Base-by-base conservation (phyloP, 805 yeast genomes). In the Candida quercuum region DNA sequence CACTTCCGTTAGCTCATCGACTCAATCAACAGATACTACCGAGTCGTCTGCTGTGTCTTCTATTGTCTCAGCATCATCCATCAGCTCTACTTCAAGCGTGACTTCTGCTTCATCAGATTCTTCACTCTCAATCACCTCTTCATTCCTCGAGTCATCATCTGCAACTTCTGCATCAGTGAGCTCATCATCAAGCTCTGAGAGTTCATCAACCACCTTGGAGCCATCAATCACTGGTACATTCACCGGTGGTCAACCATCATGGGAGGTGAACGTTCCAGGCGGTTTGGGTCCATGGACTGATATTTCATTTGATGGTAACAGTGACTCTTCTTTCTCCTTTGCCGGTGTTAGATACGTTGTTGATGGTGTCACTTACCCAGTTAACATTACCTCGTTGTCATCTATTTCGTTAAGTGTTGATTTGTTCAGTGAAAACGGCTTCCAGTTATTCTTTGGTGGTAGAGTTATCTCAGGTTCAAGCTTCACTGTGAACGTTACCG, bases 371-470 rank as follows among this genome's bases (percentile, higher is more conserved):
- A 35, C 26, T 10, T 25, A 34, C 14, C 28, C 34, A 8, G 33
- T 38, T 8, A 38, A 38, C 22, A 21, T 36, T 5, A 35, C 41
- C 4, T 32, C 35, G 12, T 25, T 38, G 11, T 34, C 28, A 18
- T 18, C 20, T 8, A 26, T 31, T 18, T 27, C 29, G 7, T 34
- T 38, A 15, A 16, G 17, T 3, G 26, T 33, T n/a, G 31, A 26
- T 7, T 20, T 20, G 19, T 38, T 13, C 22, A 27, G 31, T 29
- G 38, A 33, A 25, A 22, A 34, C 16, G 41, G 38, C 12, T 26
- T 38, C 13, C 16, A n/a, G 19, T 37, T 33, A 5, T 18, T 17
- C 34, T 38, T 38, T 29, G 37, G 38, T 21, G 38, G 35, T 35
- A 32, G 35, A 24, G 25, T 19, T 11, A 11, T 31, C 23, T 17